A percentile compares a stretch with the other conserved stretches of the same genome.
These are phyloP conservation scores for Setomelanomma holmii DNA, from an alignment of 2,329 filamentous ascomycete genomes.

Conservation along the genomic window DNA sequence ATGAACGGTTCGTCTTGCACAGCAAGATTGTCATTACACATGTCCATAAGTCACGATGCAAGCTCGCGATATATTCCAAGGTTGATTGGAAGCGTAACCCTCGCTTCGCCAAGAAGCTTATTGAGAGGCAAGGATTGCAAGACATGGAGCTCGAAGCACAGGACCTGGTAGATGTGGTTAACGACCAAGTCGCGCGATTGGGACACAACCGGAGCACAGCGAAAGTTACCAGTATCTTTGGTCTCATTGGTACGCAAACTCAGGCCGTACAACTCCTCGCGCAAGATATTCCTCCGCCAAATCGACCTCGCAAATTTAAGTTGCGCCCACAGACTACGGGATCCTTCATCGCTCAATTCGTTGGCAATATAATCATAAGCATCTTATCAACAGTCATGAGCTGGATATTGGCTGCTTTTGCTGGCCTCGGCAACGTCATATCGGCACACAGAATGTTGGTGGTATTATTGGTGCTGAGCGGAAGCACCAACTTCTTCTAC, in stretches of 20 bases:
- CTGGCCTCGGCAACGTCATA: constrained; percentile 70
- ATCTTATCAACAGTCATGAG: constrained; percentile 78
- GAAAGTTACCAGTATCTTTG: constrained; percentile 80
- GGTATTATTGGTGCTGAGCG: constrained; percentile 70
- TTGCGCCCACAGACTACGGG: constrained; percentile 65
- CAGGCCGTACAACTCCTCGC: constrained; percentile 60
- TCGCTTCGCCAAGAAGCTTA: constrained; percentile 54
- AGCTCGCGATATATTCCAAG: constrained; percentile 84
- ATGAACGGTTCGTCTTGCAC: constrained; percentile 78
- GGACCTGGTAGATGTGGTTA: constrained; percentile 76
- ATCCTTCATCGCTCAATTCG: constrained; percentile 74
- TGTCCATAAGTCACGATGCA: constrained; percentile 88
- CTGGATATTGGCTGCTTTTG: constrained; percentile 72
- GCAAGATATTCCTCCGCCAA: constrained; percentile 46
- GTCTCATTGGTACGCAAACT: constrained; percentile 73
- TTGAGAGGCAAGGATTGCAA: constrained; percentile 72
- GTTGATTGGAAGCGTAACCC: constrained; percentile 79
- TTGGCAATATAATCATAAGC: constrained; percentile 76
- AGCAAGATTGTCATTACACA: constrained; percentile 95
- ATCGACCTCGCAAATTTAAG: constrained; percentile 47
- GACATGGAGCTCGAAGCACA: constrained; percentile 76
- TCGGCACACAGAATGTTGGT: constrained; percentile 79
- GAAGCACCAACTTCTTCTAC: constrained; percentile 75
- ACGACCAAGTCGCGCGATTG: constrained; percentile 77
- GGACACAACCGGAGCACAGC: constrained; percentile 77